Evolutionary conservation across 306 rosid species (phyloP), one percentile per base, ranked within the genome.

Genomic region (Rubus parviflorus): DNA sequence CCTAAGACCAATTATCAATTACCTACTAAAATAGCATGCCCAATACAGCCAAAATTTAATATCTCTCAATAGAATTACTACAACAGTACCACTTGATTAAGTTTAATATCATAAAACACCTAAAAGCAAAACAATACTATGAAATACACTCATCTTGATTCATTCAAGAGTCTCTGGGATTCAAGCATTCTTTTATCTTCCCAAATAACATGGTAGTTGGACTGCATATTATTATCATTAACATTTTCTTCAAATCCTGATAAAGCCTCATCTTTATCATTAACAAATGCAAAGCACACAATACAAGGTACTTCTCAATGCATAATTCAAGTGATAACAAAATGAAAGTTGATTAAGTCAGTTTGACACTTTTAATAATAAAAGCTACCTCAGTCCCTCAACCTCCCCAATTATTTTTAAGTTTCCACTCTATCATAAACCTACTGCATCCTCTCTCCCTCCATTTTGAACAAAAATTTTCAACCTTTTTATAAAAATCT

Each of bases 271-370:
- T 48, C 14, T 43, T 48, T 43, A 13, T 43, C 62, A 56, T 74
- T 57, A 58, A 74, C 23, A 57, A 74, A 57, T 19, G 19, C 15
- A 11, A 19, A 41, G 20, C 40, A 19, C 75, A 7, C 75, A 25
- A 46, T 9, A 8, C 57, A 57, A 58, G 56, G 17, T 45, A 1
- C 56, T 43, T 8, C 77, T 40, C 8, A 0, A 45, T 23, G 23
- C 67, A n/a, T 43, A 74, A 15, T 23, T 41, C 23, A 73, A 41
- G 54, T 41, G 17, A 11, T 19, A 41, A 56, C 77, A 73, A 72
- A 72, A 53, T 3, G 30, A 43, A 19, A 7, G 22, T 40, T 13
- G 15, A n/a, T 53, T 25, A 53, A 16, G 7, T 42, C 63, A 53
- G 25, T 41, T 40, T 22, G 20, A 72, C 76, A 40, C n/a, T 53